These are phyloP conservation scores for Fagopyrum esculentum DNA, from an alignment of 148 eudicot genomes.

Conservation along the genomic window DNA sequence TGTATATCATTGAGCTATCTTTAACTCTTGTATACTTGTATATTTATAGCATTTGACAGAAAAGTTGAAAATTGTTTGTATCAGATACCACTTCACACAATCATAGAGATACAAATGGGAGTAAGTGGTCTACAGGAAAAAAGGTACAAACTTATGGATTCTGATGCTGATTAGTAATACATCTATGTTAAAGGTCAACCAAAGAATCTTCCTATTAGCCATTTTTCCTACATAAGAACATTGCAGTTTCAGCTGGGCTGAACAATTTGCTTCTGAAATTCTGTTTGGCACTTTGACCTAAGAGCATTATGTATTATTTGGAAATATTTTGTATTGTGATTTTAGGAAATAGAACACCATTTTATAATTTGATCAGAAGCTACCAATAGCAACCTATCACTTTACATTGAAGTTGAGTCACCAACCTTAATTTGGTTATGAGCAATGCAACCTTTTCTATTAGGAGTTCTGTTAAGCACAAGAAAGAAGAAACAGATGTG, in stretches of 20 bases:
- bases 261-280: background rate
- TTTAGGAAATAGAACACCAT: background rate
- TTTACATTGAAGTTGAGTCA: background rate
- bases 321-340: background rate
- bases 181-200: background rate
- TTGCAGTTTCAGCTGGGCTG: background rate
- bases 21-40: background rate
- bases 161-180: background rate
- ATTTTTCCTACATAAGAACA: background rate
- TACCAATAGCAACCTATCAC: too few species aligned
- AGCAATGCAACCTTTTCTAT: too few species aligned
- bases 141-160: slow-evolving; percentile 92
- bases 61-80: slow-evolving; percentile 6
- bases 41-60: background rate
- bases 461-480: too few species aligned
- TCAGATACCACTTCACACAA: slow-evolving; percentile 93
- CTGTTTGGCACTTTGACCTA: background rate
- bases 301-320: too few species aligned
- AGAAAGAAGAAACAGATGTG: too few species aligned
- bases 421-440: background rate
- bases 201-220: background rate
- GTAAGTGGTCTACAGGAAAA: slow-evolving; percentile 96
- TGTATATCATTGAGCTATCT: background rate
- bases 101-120: slow-evolving; percentile 97
- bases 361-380: background rate